Evolutionary conservation across 306 rosid genomes (phyloP).

Genomic region (Cucurbita pepo): DNA sequence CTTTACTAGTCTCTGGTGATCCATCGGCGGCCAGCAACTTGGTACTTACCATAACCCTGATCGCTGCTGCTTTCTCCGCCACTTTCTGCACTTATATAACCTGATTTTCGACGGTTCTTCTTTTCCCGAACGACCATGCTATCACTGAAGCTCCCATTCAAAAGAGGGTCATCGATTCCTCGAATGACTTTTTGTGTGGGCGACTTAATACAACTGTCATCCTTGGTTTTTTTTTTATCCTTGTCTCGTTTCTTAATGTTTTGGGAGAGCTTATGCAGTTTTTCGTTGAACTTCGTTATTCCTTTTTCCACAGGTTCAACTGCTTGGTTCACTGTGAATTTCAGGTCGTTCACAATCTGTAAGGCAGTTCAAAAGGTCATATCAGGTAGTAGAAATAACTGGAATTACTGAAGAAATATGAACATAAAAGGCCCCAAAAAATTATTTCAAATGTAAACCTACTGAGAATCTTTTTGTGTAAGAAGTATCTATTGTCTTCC

Average conservation of each 20-base stretch:
- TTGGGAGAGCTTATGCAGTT: conserved; percentile 59
- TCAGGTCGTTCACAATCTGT: conserved; percentile 86
- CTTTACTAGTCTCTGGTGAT: conserved; percentile 60
- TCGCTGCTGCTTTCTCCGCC: conserved; percentile 97
- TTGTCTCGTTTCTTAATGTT: conserved; percentile 81
- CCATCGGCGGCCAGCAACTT: conserved; percentile 80
- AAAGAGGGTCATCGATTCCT: conserved; percentile 89
- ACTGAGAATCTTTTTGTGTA: not conserved
- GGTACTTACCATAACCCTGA: conserved; percentile 59
- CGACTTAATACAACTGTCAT: conserved; percentile 60
- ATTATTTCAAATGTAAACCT: not conserved
- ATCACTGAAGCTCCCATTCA: conserved; percentile 77
- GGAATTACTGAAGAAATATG: not conserved
- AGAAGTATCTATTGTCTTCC: not conserved
- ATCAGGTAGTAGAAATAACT: not conserved
- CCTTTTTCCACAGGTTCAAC: conserved; percentile 97
- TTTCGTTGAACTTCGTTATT: conserved; percentile 64
- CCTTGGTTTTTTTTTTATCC: conserved; percentile 67
- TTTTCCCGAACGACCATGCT: conserved; percentile 51
- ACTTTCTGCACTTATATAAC: conserved; percentile 69
- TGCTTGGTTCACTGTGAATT: conserved; percentile 88
- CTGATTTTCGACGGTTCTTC: conserved; percentile 75
- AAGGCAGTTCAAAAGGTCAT: not conserved
- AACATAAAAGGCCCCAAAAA: not conserved
- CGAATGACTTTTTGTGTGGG: conserved; percentile 62